These are phyloP conservation scores for Eucalyptus tenuipes DNA, from an alignment of 345 rosid genomes.

Conservation along the genomic window DNA sequence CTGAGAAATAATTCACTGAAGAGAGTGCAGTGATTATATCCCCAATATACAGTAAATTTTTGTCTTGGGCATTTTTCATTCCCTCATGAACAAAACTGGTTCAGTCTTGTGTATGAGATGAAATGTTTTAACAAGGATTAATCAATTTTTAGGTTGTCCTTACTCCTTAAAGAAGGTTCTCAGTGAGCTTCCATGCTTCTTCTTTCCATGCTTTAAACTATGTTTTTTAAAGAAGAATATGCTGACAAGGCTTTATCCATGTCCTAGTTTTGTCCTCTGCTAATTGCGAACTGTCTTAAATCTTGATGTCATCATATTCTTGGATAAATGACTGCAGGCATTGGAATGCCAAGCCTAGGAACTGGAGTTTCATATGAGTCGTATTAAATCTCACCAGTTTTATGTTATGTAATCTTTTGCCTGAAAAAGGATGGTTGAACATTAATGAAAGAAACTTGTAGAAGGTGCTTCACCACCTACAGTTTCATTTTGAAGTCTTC, in stretches of 20 bases:
- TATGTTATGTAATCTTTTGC: background rate
- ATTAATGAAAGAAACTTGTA: background rate
- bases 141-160: background rate
- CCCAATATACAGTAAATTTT: background rate
- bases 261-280: background rate
- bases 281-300: background rate
- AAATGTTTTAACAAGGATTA: background rate
- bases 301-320: background rate
- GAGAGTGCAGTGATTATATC: background rate
- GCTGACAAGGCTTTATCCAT: background rate
- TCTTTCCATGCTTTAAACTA: background rate
- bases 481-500: background rate
- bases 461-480: background rate
- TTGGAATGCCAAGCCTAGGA: background rate
- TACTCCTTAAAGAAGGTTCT: background rate
- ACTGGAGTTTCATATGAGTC: background rate
- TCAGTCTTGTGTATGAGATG: background rate
- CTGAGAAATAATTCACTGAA: background rate
- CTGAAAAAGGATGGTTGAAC: background rate
- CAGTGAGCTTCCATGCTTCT: background rate
- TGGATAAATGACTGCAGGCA: background rate
- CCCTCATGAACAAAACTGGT: background rate
- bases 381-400: background rate
- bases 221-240: background rate
- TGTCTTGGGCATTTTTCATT: background rate